Evolutionary conservation across 768 basidiomycete genomes (phyloP), one percentile per base, ranked within the genome.

Genomic region (Daedaleopsis nitida): DNA sequence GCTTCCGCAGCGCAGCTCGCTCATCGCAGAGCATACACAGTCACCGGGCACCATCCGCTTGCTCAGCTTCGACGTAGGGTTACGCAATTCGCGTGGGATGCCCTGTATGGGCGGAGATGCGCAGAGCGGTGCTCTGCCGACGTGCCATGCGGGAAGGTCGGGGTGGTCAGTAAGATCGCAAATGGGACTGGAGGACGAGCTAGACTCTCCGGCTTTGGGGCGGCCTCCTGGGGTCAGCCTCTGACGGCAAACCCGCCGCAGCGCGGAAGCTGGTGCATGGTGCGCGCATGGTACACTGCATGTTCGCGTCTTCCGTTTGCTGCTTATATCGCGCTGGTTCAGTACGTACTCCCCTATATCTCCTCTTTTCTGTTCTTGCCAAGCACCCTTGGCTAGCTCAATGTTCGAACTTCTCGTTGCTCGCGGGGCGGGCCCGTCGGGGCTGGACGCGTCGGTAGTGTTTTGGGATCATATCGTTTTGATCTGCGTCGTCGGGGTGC

Each of bases 401-500:
- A 17, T 13, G 39, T 42, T 42, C 39, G 17, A 3, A 42, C 39
- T 42, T 3, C 39, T 42, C 39, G 39, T 10, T 17, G 58, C 59
- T 17, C 32, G 51, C n/a, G n/a, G n/a, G n/a, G 21, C 57, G 9
- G 47, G 47, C 13, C 47, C 47, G 11, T 38, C 51, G 17, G 57
- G n/a, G 16, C 62, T 65, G 58, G 50, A 67, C 54, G 37, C 65
- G 59, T 50, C 55, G 5, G 55, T 70, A 24, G 69, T 69, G 47
- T 65, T 63, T 44, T 60, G 67, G 66, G 49, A 66, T 57, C 61
- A 69, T 59, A 50, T 71, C 38, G 61, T 66, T 21, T 42, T 71
- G 23, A 51, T 70, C 42, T 57, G 58, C 35, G 49, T 69, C 44
- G 45, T 69, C 55, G 68, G 48, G 10, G 42, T 71, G 45, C 69